These are phyloP conservation scores for Candida dendrica DNA, from an alignment of 805 yeast species.

Conservation along the genomic window DNA sequence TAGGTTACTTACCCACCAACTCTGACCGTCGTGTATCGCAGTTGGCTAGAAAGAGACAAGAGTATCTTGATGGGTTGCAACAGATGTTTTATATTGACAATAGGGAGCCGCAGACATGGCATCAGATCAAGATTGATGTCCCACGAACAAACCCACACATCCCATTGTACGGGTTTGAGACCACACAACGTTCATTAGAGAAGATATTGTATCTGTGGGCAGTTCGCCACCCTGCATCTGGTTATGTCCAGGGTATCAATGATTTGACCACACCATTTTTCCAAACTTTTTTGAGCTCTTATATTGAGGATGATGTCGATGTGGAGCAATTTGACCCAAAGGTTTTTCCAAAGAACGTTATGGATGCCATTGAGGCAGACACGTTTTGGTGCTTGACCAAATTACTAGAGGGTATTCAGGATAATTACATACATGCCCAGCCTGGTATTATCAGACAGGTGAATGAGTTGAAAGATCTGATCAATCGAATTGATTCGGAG, in stretches of 20 bases:
- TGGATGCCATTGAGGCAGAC: slow-evolving; percentile 82
- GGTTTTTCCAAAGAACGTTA: slow-evolving; percentile 48
- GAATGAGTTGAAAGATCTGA: slow-evolving; percentile 65
- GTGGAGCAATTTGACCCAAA: slow-evolving; percentile 59
- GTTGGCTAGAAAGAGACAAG: slow-evolving; percentile 73
- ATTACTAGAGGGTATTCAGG: slow-evolving; percentile 89
- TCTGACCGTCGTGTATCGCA: slow-evolving; percentile 65
- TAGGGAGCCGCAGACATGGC: slow-evolving; percentile 79
- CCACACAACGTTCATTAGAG: slow-evolving; percentile 75
- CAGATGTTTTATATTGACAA: slow-evolving; percentile 52
- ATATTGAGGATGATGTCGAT: slow-evolving; percentile 39
- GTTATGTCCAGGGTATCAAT: slow-evolving; percentile 96
- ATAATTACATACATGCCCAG: slow-evolving; percentile 95
- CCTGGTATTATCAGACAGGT: slow-evolving; percentile 96
- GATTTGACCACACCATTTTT: slow-evolving; percentile 90
- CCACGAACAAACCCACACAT: slow-evolving; percentile 90
- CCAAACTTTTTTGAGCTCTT: slow-evolving; percentile 74
- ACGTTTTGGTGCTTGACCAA: slow-evolving; percentile 95
- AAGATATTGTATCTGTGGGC: slow-evolving; percentile 90
- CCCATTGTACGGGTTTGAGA: slow-evolving; percentile 56
- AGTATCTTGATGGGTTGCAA: slow-evolving; percentile 68
- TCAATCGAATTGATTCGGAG: slow-evolving; percentile 70
- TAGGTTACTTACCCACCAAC: slow-evolving; percentile 89
- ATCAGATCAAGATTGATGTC: slow-evolving; percentile 90
- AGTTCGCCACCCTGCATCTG: slow-evolving; percentile 93